Evolutionary conservation across 108 stramenopile species (phyloP).

Genomic region (Cyclostephanos invisitatus): DNA sequence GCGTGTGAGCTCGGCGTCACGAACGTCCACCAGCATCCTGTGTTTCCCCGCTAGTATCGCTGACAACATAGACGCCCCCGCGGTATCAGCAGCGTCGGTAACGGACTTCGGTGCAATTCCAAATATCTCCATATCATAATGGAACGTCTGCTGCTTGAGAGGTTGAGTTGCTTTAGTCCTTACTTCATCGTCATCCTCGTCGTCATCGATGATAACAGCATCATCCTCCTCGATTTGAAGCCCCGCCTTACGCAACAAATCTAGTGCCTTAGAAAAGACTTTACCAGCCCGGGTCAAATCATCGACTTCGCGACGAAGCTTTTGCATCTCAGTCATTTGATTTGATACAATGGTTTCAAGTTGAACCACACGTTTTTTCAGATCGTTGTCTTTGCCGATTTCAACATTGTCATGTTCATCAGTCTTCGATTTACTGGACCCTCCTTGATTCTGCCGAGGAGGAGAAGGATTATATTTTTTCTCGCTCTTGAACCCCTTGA

Average conservation of each 20-base stretch:
- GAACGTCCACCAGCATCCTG: conserved; percentile 91
- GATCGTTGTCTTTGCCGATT: conserved; percentile 19
- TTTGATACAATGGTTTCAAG: conserved; percentile 71
- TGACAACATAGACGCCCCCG: conserved; percentile 81
- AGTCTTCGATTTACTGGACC: not conserved
- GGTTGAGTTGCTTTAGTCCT: conserved; percentile 10
- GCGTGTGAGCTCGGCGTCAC: conserved; percentile 81
- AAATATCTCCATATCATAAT: conserved; percentile 84
- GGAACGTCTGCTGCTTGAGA: conserved; percentile 35
- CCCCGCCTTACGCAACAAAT: conserved; percentile 71
- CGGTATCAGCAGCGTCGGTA: conserved; percentile 85
- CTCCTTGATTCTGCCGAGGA: conserved; percentile 7
- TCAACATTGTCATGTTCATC: not conserved
- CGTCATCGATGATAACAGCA: not conserved
- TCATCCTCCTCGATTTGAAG: conserved; percentile 52
- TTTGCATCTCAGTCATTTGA: conserved; percentile 72
- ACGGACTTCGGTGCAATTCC: conserved; percentile 84
- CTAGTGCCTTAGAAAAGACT: conserved; percentile 62
- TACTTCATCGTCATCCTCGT: conserved; percentile 4
- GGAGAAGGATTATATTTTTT: not conserved
- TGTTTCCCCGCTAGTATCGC: conserved; percentile 84
- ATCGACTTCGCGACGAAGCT: conserved; percentile 64
- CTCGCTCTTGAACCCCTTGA: conserved; percentile 42
- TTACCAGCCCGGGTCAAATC: conserved; percentile 54
- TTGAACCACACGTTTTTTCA: conserved; percentile 61